Conservation (phyloP, 2,329 filamentous ascomycete species). For the Neospermospora avenae region DNA sequence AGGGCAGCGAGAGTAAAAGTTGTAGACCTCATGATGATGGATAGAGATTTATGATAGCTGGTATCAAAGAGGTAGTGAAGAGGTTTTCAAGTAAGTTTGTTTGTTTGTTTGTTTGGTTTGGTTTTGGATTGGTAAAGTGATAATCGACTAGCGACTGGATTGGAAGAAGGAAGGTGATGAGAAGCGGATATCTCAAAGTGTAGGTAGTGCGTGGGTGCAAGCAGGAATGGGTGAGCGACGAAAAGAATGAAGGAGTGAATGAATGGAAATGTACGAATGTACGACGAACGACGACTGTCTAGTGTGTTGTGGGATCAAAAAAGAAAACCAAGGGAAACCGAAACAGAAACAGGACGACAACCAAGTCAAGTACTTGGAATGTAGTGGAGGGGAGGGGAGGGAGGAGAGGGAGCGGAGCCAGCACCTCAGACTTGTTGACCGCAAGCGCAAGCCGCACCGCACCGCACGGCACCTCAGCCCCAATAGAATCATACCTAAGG, state of each 20-base stretch:
- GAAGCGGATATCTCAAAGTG: slow-evolving; percentile 16
- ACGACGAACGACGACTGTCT: background rate
- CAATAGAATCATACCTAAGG: too few species aligned
- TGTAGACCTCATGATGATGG: slow-evolving; percentile 37
- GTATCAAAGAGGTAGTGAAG: background rate
- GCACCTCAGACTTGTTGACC: too few species aligned
- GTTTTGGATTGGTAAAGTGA: background rate
- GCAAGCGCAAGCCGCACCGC: too few species aligned
- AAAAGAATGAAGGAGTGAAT: background rate
- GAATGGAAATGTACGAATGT: slow-evolving; percentile 15
- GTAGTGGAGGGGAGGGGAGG: background rate
- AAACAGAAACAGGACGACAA: background rate
- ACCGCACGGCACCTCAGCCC: too few species aligned
- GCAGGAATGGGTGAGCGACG: background rate
- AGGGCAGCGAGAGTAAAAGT: slow-evolving; percentile 31
- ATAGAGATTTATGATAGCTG: background rate
- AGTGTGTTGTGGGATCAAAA: background rate
- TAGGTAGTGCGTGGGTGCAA: background rate
- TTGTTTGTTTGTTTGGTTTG: background rate
- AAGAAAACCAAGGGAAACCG: background rate
- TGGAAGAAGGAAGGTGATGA: slow-evolving; percentile 16
- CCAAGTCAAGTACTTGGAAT: background rate
- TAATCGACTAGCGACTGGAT: slow-evolving; percentile 14
- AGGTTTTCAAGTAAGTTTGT: background rate
- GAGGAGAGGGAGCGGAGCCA: background rate